Conservation (phyloP, 371 early-diverging fungal genomes). For the Mucor circinelloides region DNA sequence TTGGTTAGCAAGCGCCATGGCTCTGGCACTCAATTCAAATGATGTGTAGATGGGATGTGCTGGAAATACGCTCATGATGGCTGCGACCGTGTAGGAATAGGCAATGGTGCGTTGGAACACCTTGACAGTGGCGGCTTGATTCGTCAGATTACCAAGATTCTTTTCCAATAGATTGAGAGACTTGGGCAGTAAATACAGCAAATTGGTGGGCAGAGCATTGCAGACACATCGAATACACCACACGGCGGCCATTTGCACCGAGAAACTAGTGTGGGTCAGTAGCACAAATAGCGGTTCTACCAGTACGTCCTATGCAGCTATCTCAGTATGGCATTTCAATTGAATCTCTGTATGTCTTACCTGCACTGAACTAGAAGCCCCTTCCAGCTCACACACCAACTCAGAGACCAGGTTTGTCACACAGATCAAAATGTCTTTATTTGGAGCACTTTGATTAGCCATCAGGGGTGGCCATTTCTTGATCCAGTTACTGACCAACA, state of each 20-base stretch:
- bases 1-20: slow-evolving; percentile 78
- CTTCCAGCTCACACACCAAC: slow-evolving; percentile 78
- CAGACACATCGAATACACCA: slow-evolving; percentile 76
- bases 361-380: slow-evolving; percentile 73
- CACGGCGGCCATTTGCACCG: slow-evolving; percentile 78
- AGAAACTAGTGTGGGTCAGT: slow-evolving; percentile 68
- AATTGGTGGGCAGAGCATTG: slow-evolving; percentile 64
- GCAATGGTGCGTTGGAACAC: slow-evolving; percentile 62
- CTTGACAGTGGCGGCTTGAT: slow-evolving; percentile 49
- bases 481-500: slow-evolving; percentile 68
- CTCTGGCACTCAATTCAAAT: slow-evolving; percentile 73
- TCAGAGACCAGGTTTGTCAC: slow-evolving; percentile 75
- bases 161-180: slow-evolving; percentile 64
- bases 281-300: slow-evolving; percentile 68
- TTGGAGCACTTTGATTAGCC: slow-evolving; percentile 64
- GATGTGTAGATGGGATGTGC: slow-evolving; percentile 72
- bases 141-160: slow-evolving; percentile 51
- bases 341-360: slow-evolving; percentile 40
- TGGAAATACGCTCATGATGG: slow-evolving; percentile 74
- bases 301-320: slow-evolving; percentile 54
- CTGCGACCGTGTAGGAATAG: slow-evolving; percentile 68
- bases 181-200: slow-evolving; percentile 64
- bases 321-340: not conserved
- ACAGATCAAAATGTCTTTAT: slow-evolving; percentile 62
- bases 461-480: slow-evolving; percentile 71